A percentile compares a stretch with the other conserved stretches of the same genome.
phyloP scores from a whole-genome alignment of 495 filamentous ascomycete species.

The Penicillium subrubescens region DNA sequence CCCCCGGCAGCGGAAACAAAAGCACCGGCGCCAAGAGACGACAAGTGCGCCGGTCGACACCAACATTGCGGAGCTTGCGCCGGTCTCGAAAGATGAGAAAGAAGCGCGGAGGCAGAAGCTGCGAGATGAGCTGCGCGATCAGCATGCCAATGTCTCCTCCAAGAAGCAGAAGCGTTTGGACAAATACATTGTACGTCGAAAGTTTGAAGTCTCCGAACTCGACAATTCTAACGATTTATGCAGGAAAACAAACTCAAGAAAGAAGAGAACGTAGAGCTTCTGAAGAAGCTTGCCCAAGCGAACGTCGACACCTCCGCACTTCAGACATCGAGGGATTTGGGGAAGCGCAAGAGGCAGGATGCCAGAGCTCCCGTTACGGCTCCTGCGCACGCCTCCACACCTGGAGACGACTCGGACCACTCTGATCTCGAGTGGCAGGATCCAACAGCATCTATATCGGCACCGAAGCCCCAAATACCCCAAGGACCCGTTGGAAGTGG shows the following conservation, averaged over 20 bases:
- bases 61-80: conserved; percentile 72
- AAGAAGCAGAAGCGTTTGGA: conserved; percentile 96
- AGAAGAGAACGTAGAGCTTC: conserved; percentile 84
- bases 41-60: conserved; percentile 55
- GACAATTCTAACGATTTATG: conserved; percentile 23
- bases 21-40: conserved; percentile 43
- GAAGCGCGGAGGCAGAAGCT: conserved; percentile 71
- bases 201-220: not conserved
- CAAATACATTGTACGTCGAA: conserved; percentile 78
- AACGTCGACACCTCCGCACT: conserved; percentile 83
- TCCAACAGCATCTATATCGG: conserved; percentile 18
- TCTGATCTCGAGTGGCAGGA: conserved; percentile 34
- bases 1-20: conserved; percentile 79
- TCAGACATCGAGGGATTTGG: conserved; percentile 73
- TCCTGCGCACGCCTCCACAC: conserved; percentile 19
- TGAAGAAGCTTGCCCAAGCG: conserved; percentile 75
- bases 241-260: conserved; percentile 90
- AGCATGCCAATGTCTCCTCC: conserved; percentile 72
- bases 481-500: conserved; percentile 64
- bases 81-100: conserved; percentile 63
- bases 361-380: conserved; percentile 7
- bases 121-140: conserved; percentile 59
- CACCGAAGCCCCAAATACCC: conserved; percentile 20
- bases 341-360: conserved; percentile 49
- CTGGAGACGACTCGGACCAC: conserved; percentile 43